A percentile compares a stretch with the other conserved stretches of the same genome.
These are phyloP conservation scores for Scytalidium sp. DNA, from an alignment of 2,329 filamentous ascomycete genomes.

Conservation along the genomic window DNA sequence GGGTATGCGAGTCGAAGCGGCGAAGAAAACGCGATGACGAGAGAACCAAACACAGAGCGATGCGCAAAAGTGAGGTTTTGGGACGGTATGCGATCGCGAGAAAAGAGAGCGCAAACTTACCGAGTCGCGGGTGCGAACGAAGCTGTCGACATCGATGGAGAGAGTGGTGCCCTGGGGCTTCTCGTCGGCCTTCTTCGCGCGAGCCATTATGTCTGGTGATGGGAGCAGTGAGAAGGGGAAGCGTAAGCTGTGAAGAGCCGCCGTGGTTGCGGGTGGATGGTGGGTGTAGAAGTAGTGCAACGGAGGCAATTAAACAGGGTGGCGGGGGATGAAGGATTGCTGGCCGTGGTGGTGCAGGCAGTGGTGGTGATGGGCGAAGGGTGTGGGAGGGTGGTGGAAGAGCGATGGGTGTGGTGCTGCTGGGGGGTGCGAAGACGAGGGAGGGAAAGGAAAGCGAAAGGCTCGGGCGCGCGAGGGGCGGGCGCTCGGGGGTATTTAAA, in stretches of 20 bases:
- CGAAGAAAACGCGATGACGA: too few species aligned
- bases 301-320: too few species aligned
- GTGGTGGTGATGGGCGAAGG: too few species aligned
- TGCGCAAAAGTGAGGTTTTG: constrained; percentile 7
- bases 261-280: too few species aligned
- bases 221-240: constrained; percentile 17
- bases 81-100: constrained; percentile 9
- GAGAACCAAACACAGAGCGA: too few species aligned
- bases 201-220: constrained; percentile 29
- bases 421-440: constrained; percentile 13
- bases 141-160: constrained; percentile 67
- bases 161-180: constrained; percentile 23
- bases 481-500: constrained; percentile 26
- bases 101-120: constrained; percentile 51
- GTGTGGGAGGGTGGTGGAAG: constrained; percentile 40
- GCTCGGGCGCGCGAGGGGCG: constrained; percentile 18
- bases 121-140: constrained; percentile 75
- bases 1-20: constrained; percentile 4
- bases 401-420: constrained; percentile 17
- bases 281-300: too few species aligned
- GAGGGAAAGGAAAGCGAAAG: constrained; percentile 15
- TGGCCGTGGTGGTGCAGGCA: too few species aligned
- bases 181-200: constrained; percentile 36
- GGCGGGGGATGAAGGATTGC: too few species aligned
- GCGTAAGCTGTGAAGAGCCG: too few species aligned